Percentiles rank a stretch among this genome's conserved stretches.
Evolutionary conservation across 1,284 basidiomycete species (phyloP).

Genomic region (Coniophora puteana): DNA sequence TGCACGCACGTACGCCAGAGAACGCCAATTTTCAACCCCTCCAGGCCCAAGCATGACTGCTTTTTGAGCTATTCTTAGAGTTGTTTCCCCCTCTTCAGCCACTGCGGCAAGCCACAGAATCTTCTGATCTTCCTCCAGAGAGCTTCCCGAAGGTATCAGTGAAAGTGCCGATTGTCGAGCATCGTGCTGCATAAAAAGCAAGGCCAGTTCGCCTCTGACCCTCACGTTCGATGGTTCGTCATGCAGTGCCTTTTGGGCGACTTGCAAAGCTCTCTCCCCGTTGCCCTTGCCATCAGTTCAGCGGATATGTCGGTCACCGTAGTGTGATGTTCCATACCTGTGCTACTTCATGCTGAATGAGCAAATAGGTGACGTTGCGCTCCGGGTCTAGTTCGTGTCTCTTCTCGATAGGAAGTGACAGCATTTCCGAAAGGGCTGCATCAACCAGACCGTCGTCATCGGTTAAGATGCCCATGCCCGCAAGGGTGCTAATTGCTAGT

Average conservation of each 20-base stretch:
- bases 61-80: conserved; percentile 52
- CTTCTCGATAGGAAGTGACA: conserved; percentile 60
- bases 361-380: conserved; percentile 62
- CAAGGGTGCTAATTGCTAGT: conserved; percentile 77
- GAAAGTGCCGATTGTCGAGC: conserved; percentile 36
- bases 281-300: conserved; percentile 38
- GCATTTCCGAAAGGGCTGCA: conserved; percentile 82
- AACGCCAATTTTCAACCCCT: conserved; percentile 53
- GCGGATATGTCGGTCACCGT: neutral
- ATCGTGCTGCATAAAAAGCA: conserved; percentile 47
- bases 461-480: conserved; percentile 82
- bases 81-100: conserved; percentile 29
- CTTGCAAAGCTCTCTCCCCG: conserved; percentile 42
- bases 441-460: conserved; percentile 80
- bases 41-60: conserved; percentile 69
- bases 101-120: conserved; percentile 44
- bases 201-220: conserved; percentile 49
- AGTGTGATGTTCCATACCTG: conserved; percentile 40
- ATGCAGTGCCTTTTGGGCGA: conserved; percentile 54
- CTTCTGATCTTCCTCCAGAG: conserved; percentile 28
- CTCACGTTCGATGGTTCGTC: conserved; percentile 50
- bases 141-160: conserved; percentile 24
- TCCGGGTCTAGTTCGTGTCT: conserved; percentile 61
- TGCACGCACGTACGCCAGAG: conserved; percentile 50
- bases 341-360: conserved; percentile 62